Evolutionary conservation across 2,329 filamentous ascomycete species (phyloP), one percentile per base, ranked within the genome.

Genomic region (Ophiobolus disseminans): DNA sequence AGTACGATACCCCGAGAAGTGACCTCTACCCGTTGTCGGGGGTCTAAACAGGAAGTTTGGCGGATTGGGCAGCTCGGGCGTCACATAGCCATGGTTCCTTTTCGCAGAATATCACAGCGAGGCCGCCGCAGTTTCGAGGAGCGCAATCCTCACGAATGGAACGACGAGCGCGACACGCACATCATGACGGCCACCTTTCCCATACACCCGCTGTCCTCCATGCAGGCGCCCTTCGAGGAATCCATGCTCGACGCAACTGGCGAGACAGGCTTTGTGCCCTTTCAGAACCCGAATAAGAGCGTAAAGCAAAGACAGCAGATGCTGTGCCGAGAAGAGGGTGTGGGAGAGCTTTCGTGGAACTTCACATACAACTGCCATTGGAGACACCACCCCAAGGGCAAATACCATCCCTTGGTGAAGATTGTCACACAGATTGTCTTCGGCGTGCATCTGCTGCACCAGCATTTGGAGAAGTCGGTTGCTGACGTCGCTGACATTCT

Each of bases 381-480:
- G 91, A 85, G 87, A 48, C 86, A 89, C 69, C 85, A 86, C 43
- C 82, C 86, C 0, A 86, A 85, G 34, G 90, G 94, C 69, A 83
- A 85, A 64, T 88, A 91, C 66, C 94, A 97, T 68, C 91, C 95
- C 55, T 78, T 97, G 50, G 87, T 88, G 79, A 97, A 97, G 76
- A 83, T 97, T 39, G 84, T 95, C 68, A 87, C 93, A 13, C 93
- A 97, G 73, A 92, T 97, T 60, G 88, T 91, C 1, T 97, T 97
- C 72, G 93, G 94, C 16, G 87, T 97, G 28, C 92, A 97, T 71
- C 79, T 97, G 35, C 76, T 97, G 48, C 84, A 95, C 45, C 87
- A 92, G 64, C 86, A 87, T 52, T 84, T 95, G 70, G 92, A 94
- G 43, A 96, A 93, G 73, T 95, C 90, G 60, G 89, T 96, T 59